Conservation (phyloP, 176 grass and related monocot species). For the Juncus inflexus region DNA sequence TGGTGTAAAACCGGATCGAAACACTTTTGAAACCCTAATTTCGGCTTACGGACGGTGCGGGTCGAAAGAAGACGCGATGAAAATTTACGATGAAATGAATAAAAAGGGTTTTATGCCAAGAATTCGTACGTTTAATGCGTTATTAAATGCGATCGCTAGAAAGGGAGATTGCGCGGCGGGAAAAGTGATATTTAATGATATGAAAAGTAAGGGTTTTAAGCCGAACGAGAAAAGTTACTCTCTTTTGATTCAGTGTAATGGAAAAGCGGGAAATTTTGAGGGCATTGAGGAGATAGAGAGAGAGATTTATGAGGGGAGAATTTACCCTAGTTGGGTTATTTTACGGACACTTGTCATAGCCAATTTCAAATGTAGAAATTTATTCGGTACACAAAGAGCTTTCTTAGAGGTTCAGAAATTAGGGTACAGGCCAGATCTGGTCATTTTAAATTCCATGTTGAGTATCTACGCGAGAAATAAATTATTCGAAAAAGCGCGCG, state of each 20-base stretch:
- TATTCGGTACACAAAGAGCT: slow-evolving; percentile 53
- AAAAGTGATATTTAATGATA: slow-evolving; percentile 45
- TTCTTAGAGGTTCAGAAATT: slow-evolving; percentile 63
- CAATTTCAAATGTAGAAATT: slow-evolving; percentile 66
- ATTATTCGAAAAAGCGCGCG: slow-evolving; percentile 51
- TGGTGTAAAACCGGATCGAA: slow-evolving; percentile 50
- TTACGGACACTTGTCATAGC: slow-evolving; percentile 68
- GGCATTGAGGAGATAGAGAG: slow-evolving; percentile 52
- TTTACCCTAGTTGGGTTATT: slow-evolving; percentile 85
- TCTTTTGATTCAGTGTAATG: slow-evolving; percentile 65
- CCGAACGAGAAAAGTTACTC: slow-evolving; percentile 70
- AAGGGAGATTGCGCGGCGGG: slow-evolving; percentile 61
- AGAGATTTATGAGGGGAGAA: slow-evolving; percentile 51
- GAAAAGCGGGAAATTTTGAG: slow-evolving; percentile 45
- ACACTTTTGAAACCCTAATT: slow-evolving; percentile 79
- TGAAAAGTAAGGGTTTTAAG: slow-evolving; percentile 74
- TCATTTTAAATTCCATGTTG: slow-evolving; percentile 84
- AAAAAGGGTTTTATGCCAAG: slow-evolving; percentile 55
- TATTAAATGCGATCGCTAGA: slow-evolving; percentile 58
- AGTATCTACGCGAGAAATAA: slow-evolving; percentile 68
- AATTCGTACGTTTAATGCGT: slow-evolving; percentile 66
- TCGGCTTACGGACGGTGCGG: slow-evolving; percentile 74
- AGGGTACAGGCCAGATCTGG: slow-evolving; percentile 80
- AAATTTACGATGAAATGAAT: slow-evolving; percentile 82
- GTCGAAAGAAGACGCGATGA: slow-evolving; percentile 48